phyloP scores from a whole-genome alignment of 2,329 filamentous ascomycete species.

The Claviceps capensis region DNA sequence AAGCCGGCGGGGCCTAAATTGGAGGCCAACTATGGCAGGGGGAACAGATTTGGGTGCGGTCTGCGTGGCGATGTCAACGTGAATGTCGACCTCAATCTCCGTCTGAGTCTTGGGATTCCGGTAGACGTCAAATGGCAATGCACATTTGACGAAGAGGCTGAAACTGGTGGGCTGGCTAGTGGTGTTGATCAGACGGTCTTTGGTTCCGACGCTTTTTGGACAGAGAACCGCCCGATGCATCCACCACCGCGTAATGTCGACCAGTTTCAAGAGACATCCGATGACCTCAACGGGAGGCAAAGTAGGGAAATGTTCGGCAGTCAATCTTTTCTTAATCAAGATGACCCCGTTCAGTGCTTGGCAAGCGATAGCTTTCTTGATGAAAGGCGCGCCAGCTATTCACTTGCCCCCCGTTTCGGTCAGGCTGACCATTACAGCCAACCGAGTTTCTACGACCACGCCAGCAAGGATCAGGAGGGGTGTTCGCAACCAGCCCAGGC shows the following conservation, averaged over 20 bases:
- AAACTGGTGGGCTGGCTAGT: neutral
- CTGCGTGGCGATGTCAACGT: neutral
- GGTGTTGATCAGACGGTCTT: too few species aligned
- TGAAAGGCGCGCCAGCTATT: too few species aligned
- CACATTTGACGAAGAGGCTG: neutral
- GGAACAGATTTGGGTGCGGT: neutral
- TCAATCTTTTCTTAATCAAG: too few species aligned
- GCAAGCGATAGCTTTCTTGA: too few species aligned
- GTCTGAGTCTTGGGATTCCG: neutral
- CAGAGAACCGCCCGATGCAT: neutral
- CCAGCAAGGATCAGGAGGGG: too few species aligned
- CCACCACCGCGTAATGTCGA: neutral
- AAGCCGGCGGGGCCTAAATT: neutral
- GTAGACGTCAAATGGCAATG: neutral
- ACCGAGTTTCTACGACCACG: too few species aligned
- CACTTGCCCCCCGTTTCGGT: too few species aligned
- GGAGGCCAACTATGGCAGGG: too few species aligned
- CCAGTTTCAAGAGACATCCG: neutral
- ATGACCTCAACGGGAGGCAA: too few species aligned
- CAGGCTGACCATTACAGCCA: too few species aligned
- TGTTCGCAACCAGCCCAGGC: neutral
- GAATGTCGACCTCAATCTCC: neutral
- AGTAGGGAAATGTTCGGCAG: too few species aligned
- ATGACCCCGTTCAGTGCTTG: too few species aligned
- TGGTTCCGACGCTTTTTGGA: neutral